Evolutionary conservation across 1,139 yeast species (phyloP).

Genomic region (Torulaspora pretoriensis): DNA sequence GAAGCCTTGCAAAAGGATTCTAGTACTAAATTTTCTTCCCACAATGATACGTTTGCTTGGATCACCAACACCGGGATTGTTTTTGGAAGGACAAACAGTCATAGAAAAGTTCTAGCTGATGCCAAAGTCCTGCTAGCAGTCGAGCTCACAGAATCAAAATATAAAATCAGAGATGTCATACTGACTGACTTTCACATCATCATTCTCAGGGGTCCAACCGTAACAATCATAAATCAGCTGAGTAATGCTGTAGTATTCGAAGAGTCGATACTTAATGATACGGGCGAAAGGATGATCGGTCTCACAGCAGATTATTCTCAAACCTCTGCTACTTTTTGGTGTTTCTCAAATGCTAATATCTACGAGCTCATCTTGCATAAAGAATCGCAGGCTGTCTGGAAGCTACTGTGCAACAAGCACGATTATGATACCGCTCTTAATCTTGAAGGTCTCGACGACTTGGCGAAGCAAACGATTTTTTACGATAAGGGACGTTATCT

Average conservation of each 20-base stretch:
- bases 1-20: constrained; percentile 35
- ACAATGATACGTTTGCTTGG: constrained; percentile 42
- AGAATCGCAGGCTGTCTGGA: constrained; percentile 77
- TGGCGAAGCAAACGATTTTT: constrained; percentile 51
- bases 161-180: constrained; percentile 40
- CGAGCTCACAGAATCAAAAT: constrained; percentile 39
- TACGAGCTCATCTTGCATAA: constrained; percentile 66
- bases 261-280: constrained; percentile 38
- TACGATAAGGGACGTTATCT: constrained; percentile 61
- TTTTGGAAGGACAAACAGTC: constrained; percentile 37
- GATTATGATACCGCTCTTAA: constrained; percentile 66
- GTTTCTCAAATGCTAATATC: constrained; percentile 47
- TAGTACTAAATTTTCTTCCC: constrained; percentile 35
- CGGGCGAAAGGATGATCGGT: constrained; percentile 48
- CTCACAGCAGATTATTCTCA: constrained; percentile 53
- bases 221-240: constrained; percentile 48
- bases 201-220: constrained; percentile 42
- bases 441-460: constrained; percentile 41
- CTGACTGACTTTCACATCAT: constrained; percentile 54
- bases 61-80: constrained; percentile 45
- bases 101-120: constrained; percentile 25
- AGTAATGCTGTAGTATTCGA: constrained; percentile 45
- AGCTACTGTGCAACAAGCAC: constrained; percentile 55
- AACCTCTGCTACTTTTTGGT: constrained; percentile 53
- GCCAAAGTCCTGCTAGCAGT: constrained; percentile 42